Conservation (phyloP, 139 green algal genomes). For the Chlamydomonas schloesseri region DNA sequence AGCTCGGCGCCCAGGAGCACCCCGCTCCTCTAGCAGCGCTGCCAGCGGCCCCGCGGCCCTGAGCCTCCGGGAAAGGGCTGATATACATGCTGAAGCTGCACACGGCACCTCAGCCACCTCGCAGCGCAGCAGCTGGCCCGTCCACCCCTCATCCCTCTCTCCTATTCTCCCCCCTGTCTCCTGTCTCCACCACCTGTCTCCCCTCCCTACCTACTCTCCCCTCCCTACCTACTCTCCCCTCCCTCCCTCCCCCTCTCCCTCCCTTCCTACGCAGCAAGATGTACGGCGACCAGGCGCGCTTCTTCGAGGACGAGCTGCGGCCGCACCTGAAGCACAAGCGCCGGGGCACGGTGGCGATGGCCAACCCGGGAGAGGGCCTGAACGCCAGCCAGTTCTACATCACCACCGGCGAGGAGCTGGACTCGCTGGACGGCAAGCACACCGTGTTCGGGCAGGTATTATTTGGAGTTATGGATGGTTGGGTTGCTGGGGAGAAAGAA, state of each 20-base stretch:
- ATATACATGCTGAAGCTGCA: too few species aligned
- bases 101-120: too few species aligned
- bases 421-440: slow-evolving; percentile 93
- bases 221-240: background rate
- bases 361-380: slow-evolving; percentile 71
- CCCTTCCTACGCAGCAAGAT: slow-evolving; percentile 67
- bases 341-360: slow-evolving; percentile 92
- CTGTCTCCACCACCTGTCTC: too few species aligned
- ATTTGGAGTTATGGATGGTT: too few species aligned
- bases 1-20: background rate
- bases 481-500: background rate
- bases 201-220: background rate
- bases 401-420: slow-evolving; percentile 76
- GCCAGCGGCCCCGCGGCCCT: too few species aligned
- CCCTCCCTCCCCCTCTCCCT: background rate
- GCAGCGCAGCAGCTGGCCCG: too few species aligned
- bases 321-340: slow-evolving; percentile 86
- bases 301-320: slow-evolving; percentile 96
- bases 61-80: too few species aligned
- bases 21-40: too few species aligned
- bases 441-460: slow-evolving; percentile 95
- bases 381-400: slow-evolving; percentile 97
- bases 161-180: too few species aligned
- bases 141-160: too few species aligned
- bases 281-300: slow-evolving; percentile 88